These are phyloP conservation scores for Ensete ventricosum DNA, from an alignment of 176 grass and related monocot species.

Conservation along the genomic window DNA sequence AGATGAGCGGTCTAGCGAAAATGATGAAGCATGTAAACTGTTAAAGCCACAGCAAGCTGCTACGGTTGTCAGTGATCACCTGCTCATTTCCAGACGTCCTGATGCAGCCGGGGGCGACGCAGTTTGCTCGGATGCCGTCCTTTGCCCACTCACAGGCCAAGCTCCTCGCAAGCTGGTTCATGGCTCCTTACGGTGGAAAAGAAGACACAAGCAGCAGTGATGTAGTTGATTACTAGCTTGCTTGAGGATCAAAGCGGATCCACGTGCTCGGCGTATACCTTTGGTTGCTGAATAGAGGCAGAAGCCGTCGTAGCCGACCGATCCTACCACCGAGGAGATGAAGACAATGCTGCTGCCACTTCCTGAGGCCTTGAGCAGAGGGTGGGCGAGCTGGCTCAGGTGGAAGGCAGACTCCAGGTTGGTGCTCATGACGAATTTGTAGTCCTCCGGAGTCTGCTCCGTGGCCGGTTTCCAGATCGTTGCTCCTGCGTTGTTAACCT, in stretches of 20 bases:
- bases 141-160: conserved; percentile 3
- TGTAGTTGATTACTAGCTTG: too few relatives aligned
- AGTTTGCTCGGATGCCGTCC: neutral
- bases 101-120: neutral
- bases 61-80: too few relatives aligned
- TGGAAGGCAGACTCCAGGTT: neutral
- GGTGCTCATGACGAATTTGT: neutral
- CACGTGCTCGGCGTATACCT: neutral
- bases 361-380: neutral
- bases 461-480: neutral
- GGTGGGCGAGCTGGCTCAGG: conserved; percentile 3
- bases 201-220: too few relatives aligned
- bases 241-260: too few relatives aligned
- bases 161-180: neutral
- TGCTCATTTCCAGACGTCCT: neutral
- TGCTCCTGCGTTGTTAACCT: neutral
- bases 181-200: neutral
- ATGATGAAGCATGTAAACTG: too few relatives aligned
- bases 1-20: too few relatives aligned
- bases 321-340: neutral
- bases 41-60: too few relatives aligned
- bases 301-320: neutral
- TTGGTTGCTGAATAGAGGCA: neutral
- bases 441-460: neutral
- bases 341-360: conserved; percentile 3